Evolutionary conservation across 2,329 filamentous ascomycete species (phyloP).

Genomic region (Diaporthe vexans): DNA sequence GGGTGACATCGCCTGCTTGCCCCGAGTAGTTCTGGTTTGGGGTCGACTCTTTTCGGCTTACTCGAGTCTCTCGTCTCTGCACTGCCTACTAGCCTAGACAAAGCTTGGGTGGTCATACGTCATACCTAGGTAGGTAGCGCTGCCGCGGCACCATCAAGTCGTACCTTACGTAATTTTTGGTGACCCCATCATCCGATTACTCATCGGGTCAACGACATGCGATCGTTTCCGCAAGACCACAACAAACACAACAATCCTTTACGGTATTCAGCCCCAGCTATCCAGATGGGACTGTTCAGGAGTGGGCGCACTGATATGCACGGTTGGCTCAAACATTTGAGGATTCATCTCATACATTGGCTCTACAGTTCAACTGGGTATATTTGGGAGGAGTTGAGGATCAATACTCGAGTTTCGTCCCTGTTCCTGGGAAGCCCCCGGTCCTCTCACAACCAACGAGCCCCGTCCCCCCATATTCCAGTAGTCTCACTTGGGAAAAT

Average conservation of each 20-base stretch:
- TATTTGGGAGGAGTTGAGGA: not conserved
- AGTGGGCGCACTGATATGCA: no score
- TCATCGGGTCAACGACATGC: conserved; percentile 24
- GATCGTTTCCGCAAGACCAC: not conserved
- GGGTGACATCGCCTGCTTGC: conserved; percentile 9
- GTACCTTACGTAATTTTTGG: not conserved
- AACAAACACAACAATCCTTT: not conserved
- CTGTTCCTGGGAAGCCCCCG: not conserved
- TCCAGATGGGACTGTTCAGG: not conserved
- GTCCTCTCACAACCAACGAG: not conserved
- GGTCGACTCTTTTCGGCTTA: not conserved
- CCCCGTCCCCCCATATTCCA: not conserved
- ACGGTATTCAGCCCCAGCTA: not conserved
- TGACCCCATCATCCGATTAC: not conserved
- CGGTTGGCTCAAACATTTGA: not conserved
- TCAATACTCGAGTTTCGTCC: not conserved
- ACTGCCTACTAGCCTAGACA: not conserved
- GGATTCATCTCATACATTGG: conserved; percentile 12
- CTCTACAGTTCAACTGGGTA: conserved; percentile 2
- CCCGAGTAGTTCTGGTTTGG: conserved; percentile 3
- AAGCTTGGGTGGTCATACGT: conserved; percentile 18
- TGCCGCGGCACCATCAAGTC: not conserved
- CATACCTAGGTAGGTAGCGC: not conserved
- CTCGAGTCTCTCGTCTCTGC: not conserved
- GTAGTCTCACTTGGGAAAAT: not conserved